Evolutionary conservation across 2,329 filamentous ascomycete genomes (phyloP), one percentile per base, ranked within the genome.

Genomic region (Colletotrichum euphorbiae): DNA sequence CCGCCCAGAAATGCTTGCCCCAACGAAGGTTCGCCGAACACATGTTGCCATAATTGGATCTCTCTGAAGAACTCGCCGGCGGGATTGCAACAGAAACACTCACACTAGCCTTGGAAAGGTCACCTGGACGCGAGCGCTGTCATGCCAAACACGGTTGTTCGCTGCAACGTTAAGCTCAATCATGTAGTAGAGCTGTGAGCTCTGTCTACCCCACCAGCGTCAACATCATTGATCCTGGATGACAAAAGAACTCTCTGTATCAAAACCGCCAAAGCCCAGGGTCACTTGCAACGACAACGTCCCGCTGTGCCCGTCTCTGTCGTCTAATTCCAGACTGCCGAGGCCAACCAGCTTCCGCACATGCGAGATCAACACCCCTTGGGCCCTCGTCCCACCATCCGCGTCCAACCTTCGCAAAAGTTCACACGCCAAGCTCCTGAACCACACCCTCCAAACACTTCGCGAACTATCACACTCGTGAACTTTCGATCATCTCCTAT

Each of bases 241-340:
- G 13, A 15, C 45, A 11, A 11, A 38, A 60, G 45, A 38, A 38
- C 28, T 28, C 36, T 11, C 6, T 24, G 9, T 51, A 19, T 33
- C 55, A 15, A 19, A 40, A 24, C 28, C 17, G 8, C 4, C 12
- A 2, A 5, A 19, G 12, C 28, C 33, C 28, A 19, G 13, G 9
- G 13, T 31, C 33, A 24, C 21, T 24, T 19, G 48, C 42, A 17
- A 13, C 17, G 21, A 51, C 17, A 28, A 33, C 33, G 15, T 50
- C 24, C 17, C 33, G 24, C 17, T 3, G 31, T 17, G 50, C 15
- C 12, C 33, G 12, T n/a, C 13, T 12, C 40, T 42, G 17, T 56
- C 50, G 58, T 43, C 58, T 66, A 48, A 43, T 56, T n/a, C 36
- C 40, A 19, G 62, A 67, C 21, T 62, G 57, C 50, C 63, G 4